These are phyloP conservation scores for Venturia effusa DNA, from an alignment of 2,329 filamentous ascomycete species.

Conservation along the genomic window DNA sequence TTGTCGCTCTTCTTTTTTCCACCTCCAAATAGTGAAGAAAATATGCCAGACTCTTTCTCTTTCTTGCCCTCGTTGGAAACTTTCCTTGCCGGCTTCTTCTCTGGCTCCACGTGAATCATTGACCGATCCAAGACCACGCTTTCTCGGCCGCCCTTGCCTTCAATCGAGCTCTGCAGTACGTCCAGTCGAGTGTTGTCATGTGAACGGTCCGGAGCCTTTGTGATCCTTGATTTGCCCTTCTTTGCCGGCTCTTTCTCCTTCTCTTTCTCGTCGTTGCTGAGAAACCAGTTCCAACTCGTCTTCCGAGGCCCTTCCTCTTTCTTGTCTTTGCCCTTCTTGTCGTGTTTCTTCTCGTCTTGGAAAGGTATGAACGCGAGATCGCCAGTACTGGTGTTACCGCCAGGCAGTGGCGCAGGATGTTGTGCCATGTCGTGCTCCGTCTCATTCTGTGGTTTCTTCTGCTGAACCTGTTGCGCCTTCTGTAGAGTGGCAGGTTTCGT, in stretches of 20 bases:
- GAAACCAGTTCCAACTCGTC: constrained; percentile 74
- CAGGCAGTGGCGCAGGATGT: constrained; percentile 58
- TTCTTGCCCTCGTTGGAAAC: constrained; percentile 60
- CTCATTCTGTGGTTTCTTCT: constrained; percentile 25
- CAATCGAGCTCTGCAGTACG: constrained; percentile 77
- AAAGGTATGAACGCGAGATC: constrained; percentile 69
- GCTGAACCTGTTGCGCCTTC: constrained; percentile 30
- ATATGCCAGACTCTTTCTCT: constrained; percentile 78
- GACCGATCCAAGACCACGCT: constrained; percentile 77
- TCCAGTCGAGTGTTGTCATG: constrained; percentile 79
- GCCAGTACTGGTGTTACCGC: constrained; percentile 62
- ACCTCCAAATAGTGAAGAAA: constrained; percentile 85
- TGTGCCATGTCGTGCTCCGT: constrained; percentile 52
- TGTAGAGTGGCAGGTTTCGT: constrained; percentile 10
- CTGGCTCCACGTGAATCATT: constrained; percentile 62
- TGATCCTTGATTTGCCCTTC: constrained; percentile 45
- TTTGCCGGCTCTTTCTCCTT: constrained; percentile 41
- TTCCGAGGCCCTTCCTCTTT: constrained; percentile 59
- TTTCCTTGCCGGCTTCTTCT: constrained; percentile 70
- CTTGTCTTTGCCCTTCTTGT: constrained; percentile 58
- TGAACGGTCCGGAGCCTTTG: constrained; percentile 49
- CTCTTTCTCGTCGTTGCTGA: constrained; percentile 58
- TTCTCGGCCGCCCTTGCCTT: constrained; percentile 57
- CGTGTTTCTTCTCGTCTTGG: constrained; percentile 60
- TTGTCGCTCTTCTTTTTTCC: constrained; percentile 78